Base-by-base conservation (phyloP, 208 protist genomes). In the Crithidia expoeki region DNA sequence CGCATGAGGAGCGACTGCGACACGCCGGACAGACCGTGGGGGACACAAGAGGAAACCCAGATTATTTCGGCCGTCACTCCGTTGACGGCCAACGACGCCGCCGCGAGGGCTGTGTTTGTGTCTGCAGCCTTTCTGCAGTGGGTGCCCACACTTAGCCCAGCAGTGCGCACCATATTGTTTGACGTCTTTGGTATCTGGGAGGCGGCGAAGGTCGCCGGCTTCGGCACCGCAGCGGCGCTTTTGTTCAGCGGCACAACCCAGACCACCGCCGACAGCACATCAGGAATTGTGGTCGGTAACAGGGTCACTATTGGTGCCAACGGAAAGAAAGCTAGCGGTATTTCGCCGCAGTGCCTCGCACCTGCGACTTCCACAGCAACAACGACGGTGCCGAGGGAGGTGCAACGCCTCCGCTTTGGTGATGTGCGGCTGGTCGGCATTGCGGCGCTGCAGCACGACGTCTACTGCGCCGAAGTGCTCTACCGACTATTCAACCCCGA, bases 351-450 rank as follows among this genome's bases (percentile, higher is more conserved):
- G n/a, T 30, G 9, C 42, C 53, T 21, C 34, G 14, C 28, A 51
- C 50, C 71, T 40, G 21, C 58, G 4, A 0, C 19, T 10, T 4
- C 25, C 23, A 17, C 44, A 27, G 5, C 25, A 36, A 17, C 44
- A 27, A 4, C 59, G 38, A 17, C 11, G 40, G 36, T 51, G 42
- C 25, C 49, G 21, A 44, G 47, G 30, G 21, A 21, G 28, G 40
- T 58, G 27, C 66, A 64, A n/a, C 87, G 87, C 4, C 75, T 93
- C 5, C 57, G 65, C 30, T 93, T 95, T 67, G 78, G 74, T 12
- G 90, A 95, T 70, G 86, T 93, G 30, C 87, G 90, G 9, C 71
- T 92, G 30, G 47, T 95, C 50, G 90, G 90, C 67, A 80, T 92
- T 30, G 64, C 76, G 21, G 64, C 76, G 12, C 74, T 95, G 53